Evolutionary conservation across 176 grass and related monocot genomes (phyloP).

Genomic region (Saccharum officinarum): DNA sequence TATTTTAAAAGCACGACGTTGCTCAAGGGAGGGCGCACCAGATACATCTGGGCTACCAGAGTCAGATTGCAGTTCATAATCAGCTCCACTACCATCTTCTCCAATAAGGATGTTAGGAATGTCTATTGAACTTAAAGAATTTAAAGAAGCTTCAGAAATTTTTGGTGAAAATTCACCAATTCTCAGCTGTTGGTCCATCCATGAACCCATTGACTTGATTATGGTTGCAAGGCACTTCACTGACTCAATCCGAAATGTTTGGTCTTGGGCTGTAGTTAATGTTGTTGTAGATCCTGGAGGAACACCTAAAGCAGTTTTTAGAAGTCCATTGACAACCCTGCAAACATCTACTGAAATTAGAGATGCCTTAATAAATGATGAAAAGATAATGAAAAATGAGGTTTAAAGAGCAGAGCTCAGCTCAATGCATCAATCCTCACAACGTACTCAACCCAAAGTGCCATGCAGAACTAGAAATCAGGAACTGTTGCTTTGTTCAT

Average conservation of each 20-base stretch:
- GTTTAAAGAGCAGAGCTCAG: neutral
- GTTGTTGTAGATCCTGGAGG: slow-evolving; percentile 79
- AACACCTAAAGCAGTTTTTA: slow-evolving; percentile 95
- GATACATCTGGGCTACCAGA: slow-evolving; percentile 65
- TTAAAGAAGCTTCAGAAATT: slow-evolving; percentile 58
- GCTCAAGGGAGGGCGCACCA: slow-evolving; percentile 79
- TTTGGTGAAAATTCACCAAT: slow-evolving; percentile 89
- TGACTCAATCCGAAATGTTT: slow-evolving; percentile 89
- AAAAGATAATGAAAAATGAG: slow-evolving; percentile 13
- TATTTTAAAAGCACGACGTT: slow-evolving; percentile 86
- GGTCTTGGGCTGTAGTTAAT: slow-evolving; percentile 78
- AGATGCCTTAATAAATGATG: slow-evolving; percentile 48
- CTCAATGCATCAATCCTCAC: slow-evolving; percentile 8
- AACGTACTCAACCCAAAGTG: neutral
- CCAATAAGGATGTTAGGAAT: slow-evolving; percentile 57
- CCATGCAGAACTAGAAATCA: slow-evolving; percentile 4
- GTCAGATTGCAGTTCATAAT: slow-evolving; percentile 66
- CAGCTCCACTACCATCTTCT: slow-evolving; percentile 78
- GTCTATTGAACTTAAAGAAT: slow-evolving; percentile 68
- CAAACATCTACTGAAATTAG: slow-evolving; percentile 67
- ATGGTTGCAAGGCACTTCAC: slow-evolving; percentile 90
- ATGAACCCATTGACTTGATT: slow-evolving; percentile 89
- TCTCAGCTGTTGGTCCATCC: slow-evolving; percentile 94
- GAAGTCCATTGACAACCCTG: slow-evolving; percentile 93
- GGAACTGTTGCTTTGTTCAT: neutral